These are phyloP conservation scores for Vitis vinifera DNA, from an alignment of 164 flowering plant species.

Conservation along the genomic window DNA sequence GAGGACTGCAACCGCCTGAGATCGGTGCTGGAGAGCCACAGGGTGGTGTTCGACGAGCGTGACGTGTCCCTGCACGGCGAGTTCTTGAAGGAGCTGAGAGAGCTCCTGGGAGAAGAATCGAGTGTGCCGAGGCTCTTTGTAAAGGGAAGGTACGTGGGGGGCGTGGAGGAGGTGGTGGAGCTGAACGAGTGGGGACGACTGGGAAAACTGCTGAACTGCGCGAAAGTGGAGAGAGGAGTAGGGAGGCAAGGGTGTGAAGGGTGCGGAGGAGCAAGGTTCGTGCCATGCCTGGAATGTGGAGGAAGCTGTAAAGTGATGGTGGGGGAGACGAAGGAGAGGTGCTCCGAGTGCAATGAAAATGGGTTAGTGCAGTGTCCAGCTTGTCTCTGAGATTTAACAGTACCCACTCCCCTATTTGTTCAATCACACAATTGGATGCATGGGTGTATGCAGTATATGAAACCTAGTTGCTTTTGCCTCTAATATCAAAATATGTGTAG, in stretches of 20 bases:
- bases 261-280: conserved; percentile 84
- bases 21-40: conserved; percentile 52
- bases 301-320: conserved; percentile 82
- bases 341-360: conserved; percentile 81
- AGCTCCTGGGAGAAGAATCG: conserved; percentile 44
- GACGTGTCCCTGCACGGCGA: conserved; percentile 81
- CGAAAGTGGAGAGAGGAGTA: conserved; percentile 50
- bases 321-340: conserved; percentile 58
- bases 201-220: conserved; percentile 51
- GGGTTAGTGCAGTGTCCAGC: conserved; percentile 76
- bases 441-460: too few species aligned
- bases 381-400: conserved; percentile 31
- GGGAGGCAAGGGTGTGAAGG: conserved; percentile 74
- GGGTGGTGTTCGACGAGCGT: conserved; percentile 77
- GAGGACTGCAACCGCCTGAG: conserved; percentile 68
- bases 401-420: too few species aligned
- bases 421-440: too few species aligned
- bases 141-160: conserved; percentile 89
- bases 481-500: too few species aligned
- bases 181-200: conserved; percentile 73
- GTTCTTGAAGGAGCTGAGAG: conserved; percentile 59
- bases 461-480: too few species aligned
- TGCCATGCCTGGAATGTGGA: conserved; percentile 86
- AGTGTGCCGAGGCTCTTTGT: conserved; percentile 81
- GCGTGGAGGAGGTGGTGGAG: conserved; percentile 70